Evolutionary conservation across 331 rosid genomes (phyloP).

Genomic region (Telfairia occidentalis): DNA sequence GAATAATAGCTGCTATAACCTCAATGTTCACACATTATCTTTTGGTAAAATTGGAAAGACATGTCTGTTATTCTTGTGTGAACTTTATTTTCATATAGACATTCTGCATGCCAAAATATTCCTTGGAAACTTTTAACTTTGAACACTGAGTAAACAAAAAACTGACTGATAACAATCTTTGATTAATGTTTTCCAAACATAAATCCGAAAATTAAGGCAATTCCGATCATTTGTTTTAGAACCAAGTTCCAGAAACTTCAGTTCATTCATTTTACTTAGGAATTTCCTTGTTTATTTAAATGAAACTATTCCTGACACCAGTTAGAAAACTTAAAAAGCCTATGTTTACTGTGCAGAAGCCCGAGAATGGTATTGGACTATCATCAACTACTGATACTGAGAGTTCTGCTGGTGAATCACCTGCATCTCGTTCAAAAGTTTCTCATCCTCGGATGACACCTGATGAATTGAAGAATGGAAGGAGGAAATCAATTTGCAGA

Average conservation of each 20-base stretch:
- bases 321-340: conserved; percentile 4
- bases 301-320: not conserved
- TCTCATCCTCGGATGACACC: conserved; percentile 31
- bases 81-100: not conserved
- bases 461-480: conserved; percentile 45
- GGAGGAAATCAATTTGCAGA: conserved; percentile 54
- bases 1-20: not conserved
- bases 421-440: conserved; percentile 45
- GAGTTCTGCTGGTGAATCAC: conserved; percentile 52
- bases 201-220: not conserved
- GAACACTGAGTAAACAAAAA: not conserved
- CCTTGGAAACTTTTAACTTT: not conserved
- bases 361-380: conserved; percentile 41
- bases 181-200: not conserved
- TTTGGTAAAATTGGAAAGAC: not conserved
- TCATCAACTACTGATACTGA: conserved; percentile 46
- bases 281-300: not conserved
- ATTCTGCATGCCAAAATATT: not conserved
- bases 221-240: not conserved
- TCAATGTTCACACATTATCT: not conserved
- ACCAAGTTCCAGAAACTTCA: not conserved
- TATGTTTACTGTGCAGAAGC: conserved; percentile 44
- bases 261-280: not conserved
- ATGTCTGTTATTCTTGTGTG: not conserved
- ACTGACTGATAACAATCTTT: not conserved